Base-by-base conservation (phyloP, 2,329 filamentous ascomycete genomes). In the Plenodomus tracheiphilus region DNA sequence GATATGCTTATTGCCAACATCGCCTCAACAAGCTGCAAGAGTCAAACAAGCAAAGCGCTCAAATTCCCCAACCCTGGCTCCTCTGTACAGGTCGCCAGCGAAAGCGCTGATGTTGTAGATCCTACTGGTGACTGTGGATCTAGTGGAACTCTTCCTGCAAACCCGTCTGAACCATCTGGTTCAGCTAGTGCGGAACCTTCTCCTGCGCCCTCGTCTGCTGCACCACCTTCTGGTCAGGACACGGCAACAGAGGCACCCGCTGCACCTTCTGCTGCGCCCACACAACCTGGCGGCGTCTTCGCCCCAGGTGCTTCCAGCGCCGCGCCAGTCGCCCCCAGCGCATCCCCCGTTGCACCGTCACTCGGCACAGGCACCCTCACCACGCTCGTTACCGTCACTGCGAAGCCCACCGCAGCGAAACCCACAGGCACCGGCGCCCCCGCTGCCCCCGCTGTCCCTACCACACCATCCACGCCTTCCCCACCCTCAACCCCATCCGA, bases 1-100 rank as follows among this genome's bases (percentile, higher is more conserved):
- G 77, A 86, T 46, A 86, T 94, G 82, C 83, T 91, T 36, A 77
- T 85, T 1, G 85, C 87, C 57, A 94, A 94, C 74, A 75, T 91
- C 51, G 62, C 34, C n/a, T 77, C 39, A 9, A 46, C 43, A n/a
- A n/a, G n/a, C 11, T 91, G 87, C 73, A 71, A 56, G 1, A 86
- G 82, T 11, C 64, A 60, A 0, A 79, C 84, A 38, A 70, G 70
- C 37, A 66, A 70, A 1, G 83, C 89, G 52, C 75, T 86, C 50
- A 68, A 78, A 20, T 92, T 86, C 75, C 85, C 87, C 3, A 77
- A 87, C 62, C 81, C 89, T 0, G 89, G 89, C 43, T 49, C 74
- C 1, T 80, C 78, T 2, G 76, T 84, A 3, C 79, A 85, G 46
- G 73, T 71, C 10, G 73, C 56, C 30, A 38, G 37, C 13, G 50